These are phyloP conservation scores for Wolfiporia cocos DNA, from an alignment of 1,284 basidiomycete genomes.

Conservation along the genomic window DNA sequence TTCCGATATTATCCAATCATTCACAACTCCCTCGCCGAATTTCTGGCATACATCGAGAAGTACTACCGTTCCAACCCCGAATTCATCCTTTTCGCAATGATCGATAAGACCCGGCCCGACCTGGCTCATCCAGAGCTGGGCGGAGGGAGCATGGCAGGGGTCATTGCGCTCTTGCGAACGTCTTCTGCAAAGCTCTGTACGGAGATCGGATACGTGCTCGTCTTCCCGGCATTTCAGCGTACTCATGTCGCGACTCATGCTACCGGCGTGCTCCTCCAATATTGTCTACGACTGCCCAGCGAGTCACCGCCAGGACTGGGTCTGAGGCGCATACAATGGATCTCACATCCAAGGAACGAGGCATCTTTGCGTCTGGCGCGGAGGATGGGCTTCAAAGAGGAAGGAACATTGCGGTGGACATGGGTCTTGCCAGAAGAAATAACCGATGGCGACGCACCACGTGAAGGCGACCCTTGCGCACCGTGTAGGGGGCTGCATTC, in stretches of 20 bases:
- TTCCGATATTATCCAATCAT: conserved; percentile 36
- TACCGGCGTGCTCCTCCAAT: conserved; percentile 51
- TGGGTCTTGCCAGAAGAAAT: conserved; percentile 30
- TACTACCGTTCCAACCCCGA: conserved; percentile 10
- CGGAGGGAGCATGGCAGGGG: conserved; percentile 21
- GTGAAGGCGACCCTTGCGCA: conserved; percentile 33
- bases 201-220: conserved; percentile 47
- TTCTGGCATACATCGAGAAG: conserved; percentile 12
- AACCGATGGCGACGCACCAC: conserved; percentile 12
- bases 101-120: conserved; percentile 23
- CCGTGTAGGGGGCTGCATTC: conserved; percentile 39
- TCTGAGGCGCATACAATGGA: conserved; percentile 61
- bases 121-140: conserved; percentile 11
- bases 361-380: conserved; percentile 46
- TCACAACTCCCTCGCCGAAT: conserved; percentile 4
- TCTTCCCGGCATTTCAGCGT: conserved; percentile 54
- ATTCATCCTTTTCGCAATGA: conserved; percentile 18
- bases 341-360: conserved; percentile 46
- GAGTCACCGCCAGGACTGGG: conserved; percentile 40
- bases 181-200: conserved; percentile 32
- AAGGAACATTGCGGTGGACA: conserved; percentile 50
- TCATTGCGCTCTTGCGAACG: conserved; percentile 20
- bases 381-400: conserved; percentile 56
- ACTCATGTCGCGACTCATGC: conserved; percentile 63
- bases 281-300: conserved; percentile 43